Evolutionary conservation across 208 protist species (phyloP), one percentile per base, ranked within the genome.

Genomic region (Endotrypanum monterogeii): DNA sequence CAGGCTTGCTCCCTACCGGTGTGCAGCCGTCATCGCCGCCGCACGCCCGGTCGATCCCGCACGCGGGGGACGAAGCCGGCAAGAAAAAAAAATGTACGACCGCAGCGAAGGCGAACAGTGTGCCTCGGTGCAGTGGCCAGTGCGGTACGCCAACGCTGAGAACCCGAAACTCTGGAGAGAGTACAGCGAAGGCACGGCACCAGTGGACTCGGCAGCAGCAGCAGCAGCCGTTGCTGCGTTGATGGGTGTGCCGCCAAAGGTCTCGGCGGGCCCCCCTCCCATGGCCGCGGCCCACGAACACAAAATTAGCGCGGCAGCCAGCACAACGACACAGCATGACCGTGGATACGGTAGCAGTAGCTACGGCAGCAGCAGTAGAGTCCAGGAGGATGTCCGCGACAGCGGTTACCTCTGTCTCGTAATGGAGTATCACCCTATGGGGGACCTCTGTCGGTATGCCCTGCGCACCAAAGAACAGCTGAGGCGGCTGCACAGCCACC

Each of bases 381-480:
- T 50, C 68, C 56, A 46, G 37, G 61, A 65, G 32, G 44, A 79
- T 50, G 41, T 52, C 9, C 63, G 81, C 41, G 57, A 80, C 69
- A 86, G 71, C 39, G 82, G 92, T 0, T 95, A 93, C 62, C 69
- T 96, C 37, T 94, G 88, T 55, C 83, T 96, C 44, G 89, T 96
- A 5, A 91, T 95, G 85, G 87, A 92, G 67, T 92, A 93, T 73
- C 89, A 96, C 74, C 78, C 87, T 14, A 83, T 90, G 81, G 92
- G 92, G 4, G 92, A 96, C 73, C 79, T 96, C 3, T 89, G 84
- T 66, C 85, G 81, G 51, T 95, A 95, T 68, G 83, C 81, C 3
- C 74, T 92, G 57, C 86, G 78, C 20, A 71, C 71, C 28, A 79
- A 86, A 73, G 60, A 78, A 44, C 71, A 73, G 23, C 74, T 79